Conservation (phyloP, 106 monocot genomes). For the Dendrobium chrysotoxum region DNA sequence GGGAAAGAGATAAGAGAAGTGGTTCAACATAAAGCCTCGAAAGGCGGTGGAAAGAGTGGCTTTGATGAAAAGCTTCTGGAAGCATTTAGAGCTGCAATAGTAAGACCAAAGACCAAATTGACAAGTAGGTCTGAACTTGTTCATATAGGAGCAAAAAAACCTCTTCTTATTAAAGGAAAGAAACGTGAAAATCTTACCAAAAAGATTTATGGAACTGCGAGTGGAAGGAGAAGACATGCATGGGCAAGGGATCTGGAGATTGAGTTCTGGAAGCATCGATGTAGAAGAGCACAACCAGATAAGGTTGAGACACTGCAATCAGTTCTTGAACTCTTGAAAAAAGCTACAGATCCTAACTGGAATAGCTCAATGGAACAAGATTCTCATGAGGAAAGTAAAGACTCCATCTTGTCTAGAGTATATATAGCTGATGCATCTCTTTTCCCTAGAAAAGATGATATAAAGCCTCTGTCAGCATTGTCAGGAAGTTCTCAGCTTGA, state of each 20-base stretch:
- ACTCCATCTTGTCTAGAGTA: constrained; percentile 82
- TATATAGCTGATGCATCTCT: constrained; percentile 92
- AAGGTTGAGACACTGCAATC: constrained; percentile 78
- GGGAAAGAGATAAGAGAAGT: constrained; percentile 70
- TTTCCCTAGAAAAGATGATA: constrained; percentile 76
- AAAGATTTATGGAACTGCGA: constrained; percentile 74
- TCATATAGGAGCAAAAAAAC: constrained; percentile 31
- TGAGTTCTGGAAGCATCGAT: constrained; percentile 90
- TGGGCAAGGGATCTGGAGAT: constrained; percentile 88
- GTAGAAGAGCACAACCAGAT: constrained; percentile 40
- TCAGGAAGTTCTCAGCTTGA: constrained; percentile 19
- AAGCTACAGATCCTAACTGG: constrained; percentile 24
- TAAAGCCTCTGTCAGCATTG: constrained; percentile 71
- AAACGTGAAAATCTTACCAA: constrained; percentile 79
- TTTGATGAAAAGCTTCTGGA: constrained; percentile 69
- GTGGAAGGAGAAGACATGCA: constrained; percentile 55
- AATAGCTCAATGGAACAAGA: constrained; percentile 12
- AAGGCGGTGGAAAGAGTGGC: constrained; percentile 25
- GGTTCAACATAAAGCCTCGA: constrained; percentile 27
- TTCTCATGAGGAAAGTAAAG: constrained; percentile 2
- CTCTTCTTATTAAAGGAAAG: constrained; percentile 62
- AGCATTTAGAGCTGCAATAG: constrained; percentile 72
- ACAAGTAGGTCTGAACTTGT: constrained; percentile 19
- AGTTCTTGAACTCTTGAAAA: constrained; percentile 77
- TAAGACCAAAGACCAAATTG: constrained; percentile 28